Base-by-base conservation (phyloP, 257 asterid species). In the Leptodermis oblonga region DNA sequence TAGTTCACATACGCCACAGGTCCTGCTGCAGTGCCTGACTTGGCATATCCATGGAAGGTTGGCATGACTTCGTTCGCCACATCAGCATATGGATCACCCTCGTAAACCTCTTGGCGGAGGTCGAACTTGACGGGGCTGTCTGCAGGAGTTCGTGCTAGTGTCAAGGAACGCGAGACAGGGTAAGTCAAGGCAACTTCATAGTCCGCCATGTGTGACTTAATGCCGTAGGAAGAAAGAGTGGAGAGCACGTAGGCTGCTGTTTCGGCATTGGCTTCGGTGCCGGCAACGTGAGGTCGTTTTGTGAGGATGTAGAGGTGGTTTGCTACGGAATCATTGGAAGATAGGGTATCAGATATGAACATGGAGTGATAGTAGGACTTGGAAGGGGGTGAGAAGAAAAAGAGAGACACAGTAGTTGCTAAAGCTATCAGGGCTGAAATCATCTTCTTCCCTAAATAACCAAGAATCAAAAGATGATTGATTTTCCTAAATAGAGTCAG, bases 241-340 rank as follows among this genome's bases (percentile, higher is more conserved):
- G 90, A 86, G 23, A 85, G 78, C 37, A 92, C 96, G 79, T 89
- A 89, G 43, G 74, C 76, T 41, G 96, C 95, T 25, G 95, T 95
- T 54, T 81, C 89, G 9, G 87, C 86, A 80, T 92, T 92, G 73
- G 98, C 95, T 53, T 83, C 65, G 37, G 94, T 78, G 56, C 96
- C 96, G 58, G 96, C 92, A 61, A 85, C 79, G 73, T 92, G 98
- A 34, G 98, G 96, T 68, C 90, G 87, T 28, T 76, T 83, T 7
- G 96, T 89, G 63, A 92, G 84, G 55, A 42, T 67, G 70, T 75
- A 81, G 9, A 92, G 95, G 66, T 89, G 92, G 79, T 78, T 72
- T 56, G 92, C 84, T 80, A 89, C 80, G 53, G 98, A 83, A 42
- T 80, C 75, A 25, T 89, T 89, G 77, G 75, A 61, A 41, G 88